These are phyloP conservation scores for Stemphylium beticola DNA, from an alignment of 2,329 filamentous ascomycete species.

Conservation along the genomic window DNA sequence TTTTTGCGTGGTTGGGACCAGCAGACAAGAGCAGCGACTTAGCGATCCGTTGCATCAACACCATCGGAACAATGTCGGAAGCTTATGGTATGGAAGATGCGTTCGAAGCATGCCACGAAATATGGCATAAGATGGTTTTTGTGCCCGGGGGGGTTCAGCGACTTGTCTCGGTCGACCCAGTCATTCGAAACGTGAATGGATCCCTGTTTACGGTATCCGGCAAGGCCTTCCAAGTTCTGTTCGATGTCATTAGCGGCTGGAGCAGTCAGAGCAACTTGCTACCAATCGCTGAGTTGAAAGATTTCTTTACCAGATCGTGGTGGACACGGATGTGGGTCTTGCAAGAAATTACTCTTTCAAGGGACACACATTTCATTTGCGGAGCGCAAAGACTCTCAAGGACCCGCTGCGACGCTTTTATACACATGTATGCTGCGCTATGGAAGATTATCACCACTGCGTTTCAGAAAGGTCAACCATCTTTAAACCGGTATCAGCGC, in stretches of 20 bases:
- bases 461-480: neutral
- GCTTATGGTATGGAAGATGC: neutral
- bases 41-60: neutral
- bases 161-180: neutral
- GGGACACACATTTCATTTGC: constrained; percentile 14
- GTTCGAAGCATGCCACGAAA: neutral
- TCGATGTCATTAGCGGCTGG: neutral
- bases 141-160: neutral
- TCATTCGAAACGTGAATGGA: neutral
- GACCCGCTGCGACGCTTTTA: neutral
- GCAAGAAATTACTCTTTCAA: constrained; percentile 22
- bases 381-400: constrained; percentile 10
- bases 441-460: neutral
- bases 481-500: neutral
- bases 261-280: neutral
- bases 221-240: neutral
- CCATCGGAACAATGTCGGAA: neutral
- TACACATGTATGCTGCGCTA: neutral
- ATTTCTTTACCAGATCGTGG: constrained; percentile 18
- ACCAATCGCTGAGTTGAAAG: constrained; percentile 7
- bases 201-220: neutral
- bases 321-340: constrained; percentile 26
- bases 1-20: constrained; percentile 18
- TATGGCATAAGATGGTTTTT: neutral
- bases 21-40: constrained; percentile 5